Conservation (phyloP, 192 early-diverging fungal species). For the Chytriomyces hyalinus region DNA sequence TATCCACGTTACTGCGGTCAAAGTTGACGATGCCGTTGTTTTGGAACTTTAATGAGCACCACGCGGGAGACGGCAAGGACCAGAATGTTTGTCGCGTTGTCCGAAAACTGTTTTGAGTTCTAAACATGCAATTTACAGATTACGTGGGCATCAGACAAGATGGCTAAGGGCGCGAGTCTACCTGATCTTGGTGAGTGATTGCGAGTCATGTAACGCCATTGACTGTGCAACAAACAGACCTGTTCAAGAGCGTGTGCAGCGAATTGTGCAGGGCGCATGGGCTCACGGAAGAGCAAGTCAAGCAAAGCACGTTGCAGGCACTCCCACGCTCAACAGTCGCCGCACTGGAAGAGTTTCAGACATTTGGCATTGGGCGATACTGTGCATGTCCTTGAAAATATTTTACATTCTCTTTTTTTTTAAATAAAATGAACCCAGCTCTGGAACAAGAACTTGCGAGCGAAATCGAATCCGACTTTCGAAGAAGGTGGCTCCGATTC, state of each 20-base stretch:
- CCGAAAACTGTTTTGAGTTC: not conserved
- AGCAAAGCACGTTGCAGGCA: too few relatives aligned
- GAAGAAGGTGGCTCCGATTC: constrained; percentile 3
- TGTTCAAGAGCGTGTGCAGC: not conserved
- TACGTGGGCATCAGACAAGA: not conserved
- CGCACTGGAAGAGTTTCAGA: not conserved
- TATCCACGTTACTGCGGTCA: constrained; percentile 6
- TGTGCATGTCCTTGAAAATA: not conserved
- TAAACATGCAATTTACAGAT: not conserved
- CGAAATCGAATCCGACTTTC: constrained; percentile 31
- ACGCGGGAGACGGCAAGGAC: not conserved
- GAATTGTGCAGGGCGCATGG: not conserved
- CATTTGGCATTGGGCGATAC: not conserved
- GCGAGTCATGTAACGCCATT: not conserved
- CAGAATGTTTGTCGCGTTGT: constrained; percentile 22
- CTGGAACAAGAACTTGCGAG: constrained; percentile 33
- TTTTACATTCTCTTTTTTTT: not conserved
- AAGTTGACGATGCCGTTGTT: not conserved
- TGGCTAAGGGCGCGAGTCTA: not conserved
- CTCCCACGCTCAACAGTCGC: not conserved
- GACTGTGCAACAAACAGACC: not conserved
- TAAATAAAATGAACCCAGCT: not conserved
- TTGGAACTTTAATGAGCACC: constrained; percentile 15
- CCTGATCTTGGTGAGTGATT: not conserved
- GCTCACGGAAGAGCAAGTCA: not conserved